Conservation (phyloP, 768 basidiomycete species). For the Leucosporidium yakuticum region DNA sequence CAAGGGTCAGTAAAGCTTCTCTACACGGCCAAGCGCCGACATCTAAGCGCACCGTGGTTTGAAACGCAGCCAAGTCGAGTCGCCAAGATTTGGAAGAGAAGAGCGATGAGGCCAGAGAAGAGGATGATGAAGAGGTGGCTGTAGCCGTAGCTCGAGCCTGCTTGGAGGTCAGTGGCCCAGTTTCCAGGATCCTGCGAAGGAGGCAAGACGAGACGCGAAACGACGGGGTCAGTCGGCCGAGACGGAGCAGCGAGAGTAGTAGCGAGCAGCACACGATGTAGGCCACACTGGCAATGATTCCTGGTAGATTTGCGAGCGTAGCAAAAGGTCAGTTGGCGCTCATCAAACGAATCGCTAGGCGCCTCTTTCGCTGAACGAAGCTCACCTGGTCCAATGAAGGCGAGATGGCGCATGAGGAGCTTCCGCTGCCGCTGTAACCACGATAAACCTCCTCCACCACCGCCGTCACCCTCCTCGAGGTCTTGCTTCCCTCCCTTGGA, state of each 20-base stretch:
- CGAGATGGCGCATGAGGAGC: too few relatives aligned
- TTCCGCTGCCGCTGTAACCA: too few relatives aligned
- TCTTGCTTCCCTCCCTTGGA: too few relatives aligned
- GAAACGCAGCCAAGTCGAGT: constrained; percentile 60
- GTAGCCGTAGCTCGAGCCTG: constrained; percentile 63
- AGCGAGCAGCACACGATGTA: not conserved
- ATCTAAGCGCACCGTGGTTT: constrained; percentile 24
- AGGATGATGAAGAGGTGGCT: constrained; percentile 78
- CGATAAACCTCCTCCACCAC: too few relatives aligned
- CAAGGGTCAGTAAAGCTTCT: not conserved
- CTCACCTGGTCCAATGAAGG: too few relatives aligned
- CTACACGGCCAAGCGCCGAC: not conserved
- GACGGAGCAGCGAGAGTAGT: too few relatives aligned
- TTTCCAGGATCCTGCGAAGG: constrained; percentile 4
- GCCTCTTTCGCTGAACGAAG: too few relatives aligned
- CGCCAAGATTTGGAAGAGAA: constrained; percentile 75
- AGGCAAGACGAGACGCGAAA: too few relatives aligned
- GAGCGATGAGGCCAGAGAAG: constrained; percentile 72
- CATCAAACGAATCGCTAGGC: too few relatives aligned
- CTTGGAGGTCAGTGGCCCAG: not conserved
- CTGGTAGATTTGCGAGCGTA: not conserved
- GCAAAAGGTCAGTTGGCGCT: too few relatives aligned
- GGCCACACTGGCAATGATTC: not conserved
- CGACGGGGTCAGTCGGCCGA: too few relatives aligned
- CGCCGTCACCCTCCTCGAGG: too few relatives aligned